Percentiles rank a stretch among this genome's conserved stretches.
phyloP scores from a whole-genome alignment of 768 basidiomycete species.

The Leccinum variicolor region DNA sequence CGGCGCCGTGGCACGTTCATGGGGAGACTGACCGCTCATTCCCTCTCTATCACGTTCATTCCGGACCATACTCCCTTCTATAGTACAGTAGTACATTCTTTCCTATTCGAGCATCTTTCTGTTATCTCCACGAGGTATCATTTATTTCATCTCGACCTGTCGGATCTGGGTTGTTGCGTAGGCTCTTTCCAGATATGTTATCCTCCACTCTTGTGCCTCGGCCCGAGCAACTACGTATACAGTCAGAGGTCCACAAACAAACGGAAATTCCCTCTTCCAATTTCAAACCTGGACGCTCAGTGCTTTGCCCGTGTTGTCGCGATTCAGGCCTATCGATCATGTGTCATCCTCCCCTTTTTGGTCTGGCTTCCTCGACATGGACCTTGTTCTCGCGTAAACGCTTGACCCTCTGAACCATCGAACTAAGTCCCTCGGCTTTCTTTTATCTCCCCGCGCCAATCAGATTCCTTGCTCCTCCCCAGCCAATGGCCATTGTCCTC shows the following conservation, averaged over 20 bases:
- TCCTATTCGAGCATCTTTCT: slow-evolving; percentile 23
- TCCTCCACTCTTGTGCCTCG: slow-evolving; percentile 24
- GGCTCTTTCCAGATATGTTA: slow-evolving; percentile 26
- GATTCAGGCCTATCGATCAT: slow-evolving; percentile 6
- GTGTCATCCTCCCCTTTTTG: background rate
- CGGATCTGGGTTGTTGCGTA: slow-evolving; percentile 29
- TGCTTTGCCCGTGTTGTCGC: slow-evolving; percentile 5
- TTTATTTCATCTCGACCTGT: slow-evolving; percentile 19
- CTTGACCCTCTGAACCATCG: slow-evolving; percentile 5
- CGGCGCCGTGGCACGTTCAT: slow-evolving; percentile 33
- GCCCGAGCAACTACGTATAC: background rate
- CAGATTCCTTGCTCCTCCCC: slow-evolving; percentile 1
- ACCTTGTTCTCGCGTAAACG: slow-evolving; percentile 16
- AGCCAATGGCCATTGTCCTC: slow-evolving; percentile 2
- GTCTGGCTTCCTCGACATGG: slow-evolving; percentile 23
- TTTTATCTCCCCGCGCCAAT: background rate
- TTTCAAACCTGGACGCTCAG: slow-evolving; percentile 18
- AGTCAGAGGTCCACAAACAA: slow-evolving; percentile 10
- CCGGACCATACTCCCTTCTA: slow-evolving; percentile 24
- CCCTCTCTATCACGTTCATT: slow-evolving; percentile 28
- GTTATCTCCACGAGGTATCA: slow-evolving; percentile 34
- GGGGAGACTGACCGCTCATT: slow-evolving; percentile 27
- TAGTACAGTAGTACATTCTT: slow-evolving; percentile 9
- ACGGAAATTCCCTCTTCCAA: slow-evolving; percentile 17
- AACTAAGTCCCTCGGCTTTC: slow-evolving; percentile 2